A percentile compares a stretch with the other conserved stretches of the same genome.
Evolutionary conservation across 176 grass and related monocot genomes (phyloP).

Genomic region (Saccharum officinarum): DNA sequence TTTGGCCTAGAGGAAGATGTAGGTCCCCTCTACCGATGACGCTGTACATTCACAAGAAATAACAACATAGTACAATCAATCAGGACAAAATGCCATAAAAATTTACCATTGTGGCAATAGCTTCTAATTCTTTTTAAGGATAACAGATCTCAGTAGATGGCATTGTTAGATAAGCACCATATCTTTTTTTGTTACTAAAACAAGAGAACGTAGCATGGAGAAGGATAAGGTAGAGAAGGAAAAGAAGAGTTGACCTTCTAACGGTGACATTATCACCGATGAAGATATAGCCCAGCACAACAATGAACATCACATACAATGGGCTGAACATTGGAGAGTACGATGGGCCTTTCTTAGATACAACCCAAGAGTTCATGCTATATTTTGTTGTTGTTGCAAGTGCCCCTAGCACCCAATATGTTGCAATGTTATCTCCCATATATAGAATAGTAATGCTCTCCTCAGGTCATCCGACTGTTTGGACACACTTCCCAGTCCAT

Average conservation of each 20-base stretch:
- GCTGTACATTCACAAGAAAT: conserved; percentile 13
- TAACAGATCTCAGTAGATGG: not conserved
- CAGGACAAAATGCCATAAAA: not conserved
- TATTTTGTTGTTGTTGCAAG: conserved; percentile 52
- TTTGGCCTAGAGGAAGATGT: conserved; percentile 33
- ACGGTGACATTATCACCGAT: conserved; percentile 40
- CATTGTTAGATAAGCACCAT: not conserved
- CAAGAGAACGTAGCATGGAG: not conserved
- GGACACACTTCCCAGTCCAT: no score
- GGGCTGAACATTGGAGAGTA: conserved; percentile 63
- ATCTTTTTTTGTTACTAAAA: not conserved
- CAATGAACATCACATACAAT: conserved; percentile 50
- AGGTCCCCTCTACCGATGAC: conserved; percentile 22
- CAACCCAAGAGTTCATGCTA: conserved; percentile 50
- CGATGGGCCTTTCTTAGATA: conserved; percentile 46
- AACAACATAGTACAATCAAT: not conserved
- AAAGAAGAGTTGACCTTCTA: no score
- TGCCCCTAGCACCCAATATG: conserved; percentile 37
- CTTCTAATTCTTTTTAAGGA: not conserved
- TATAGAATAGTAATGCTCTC: no score
- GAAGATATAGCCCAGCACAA: conserved; percentile 35
- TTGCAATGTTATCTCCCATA: not conserved
- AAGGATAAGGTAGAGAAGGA: no score
- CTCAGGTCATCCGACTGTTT: no score
- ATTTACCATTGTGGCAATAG: no score